Conservation (phyloP, 2,329 filamentous ascomycete species). For the Microdochium trichocladiopsis region DNA sequence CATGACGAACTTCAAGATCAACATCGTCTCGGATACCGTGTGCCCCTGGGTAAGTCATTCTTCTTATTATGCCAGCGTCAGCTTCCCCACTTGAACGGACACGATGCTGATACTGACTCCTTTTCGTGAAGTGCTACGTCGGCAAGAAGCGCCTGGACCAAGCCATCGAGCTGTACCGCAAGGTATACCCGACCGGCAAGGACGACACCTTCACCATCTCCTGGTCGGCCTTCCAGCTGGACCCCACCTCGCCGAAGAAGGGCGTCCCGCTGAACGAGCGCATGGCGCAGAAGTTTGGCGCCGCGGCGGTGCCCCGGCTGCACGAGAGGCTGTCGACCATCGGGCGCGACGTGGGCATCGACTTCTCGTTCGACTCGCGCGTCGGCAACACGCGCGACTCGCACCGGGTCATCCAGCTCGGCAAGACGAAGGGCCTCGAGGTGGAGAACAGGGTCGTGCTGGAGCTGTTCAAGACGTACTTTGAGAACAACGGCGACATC, state of each 20-base stretch:
- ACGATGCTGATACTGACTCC: background rate
- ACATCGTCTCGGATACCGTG: constrained; percentile 73
- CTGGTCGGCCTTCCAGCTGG: constrained; percentile 30
- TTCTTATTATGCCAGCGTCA: constrained; percentile 2
- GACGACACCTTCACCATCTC: constrained; percentile 24
- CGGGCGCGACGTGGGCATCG: constrained; percentile 22
- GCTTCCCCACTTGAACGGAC: background rate
- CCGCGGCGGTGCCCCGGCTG: constrained; percentile 8
- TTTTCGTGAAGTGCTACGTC: constrained; percentile 28
- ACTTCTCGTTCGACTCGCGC: constrained; percentile 22
- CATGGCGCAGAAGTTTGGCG: constrained; percentile 15
- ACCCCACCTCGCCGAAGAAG: constrained; percentile 14
- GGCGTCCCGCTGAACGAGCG: constrained; percentile 14
- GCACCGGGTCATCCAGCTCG: constrained; percentile 23
- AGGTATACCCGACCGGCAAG: constrained; percentile 28
- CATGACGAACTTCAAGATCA: constrained; percentile 72
- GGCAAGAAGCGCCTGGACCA: constrained; percentile 27
- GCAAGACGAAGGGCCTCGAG: constrained; percentile 5
- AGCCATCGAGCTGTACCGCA: constrained; percentile 28
- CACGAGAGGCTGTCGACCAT: constrained; percentile 16
- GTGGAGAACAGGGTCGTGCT: constrained; percentile 14
- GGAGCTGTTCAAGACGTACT: constrained; percentile 18
- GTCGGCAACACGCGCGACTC: constrained; percentile 25
- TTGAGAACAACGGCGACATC: constrained; percentile 22
- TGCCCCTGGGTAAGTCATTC: constrained; percentile 51